Conservation (phyloP, 805 yeast genomes). For the Isabelozyma pseudorhagii region DNA sequence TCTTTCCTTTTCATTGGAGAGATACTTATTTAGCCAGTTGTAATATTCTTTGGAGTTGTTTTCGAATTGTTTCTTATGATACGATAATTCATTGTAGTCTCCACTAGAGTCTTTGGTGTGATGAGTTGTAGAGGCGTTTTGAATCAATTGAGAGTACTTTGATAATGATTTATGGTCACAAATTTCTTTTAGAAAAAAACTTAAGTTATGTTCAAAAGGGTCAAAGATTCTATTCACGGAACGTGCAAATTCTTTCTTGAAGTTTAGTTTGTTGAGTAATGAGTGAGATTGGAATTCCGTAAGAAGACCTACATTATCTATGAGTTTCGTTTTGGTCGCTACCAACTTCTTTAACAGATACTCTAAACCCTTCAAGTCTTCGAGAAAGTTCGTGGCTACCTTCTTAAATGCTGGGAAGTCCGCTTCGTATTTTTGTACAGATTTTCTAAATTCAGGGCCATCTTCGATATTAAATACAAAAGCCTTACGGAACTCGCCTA, state of each 20-base stretch:
- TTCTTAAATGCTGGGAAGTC: slow-evolving; percentile 25
- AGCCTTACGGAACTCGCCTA: slow-evolving; percentile 21
- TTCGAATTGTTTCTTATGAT: slow-evolving; percentile 33
- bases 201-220: slow-evolving; percentile 29
- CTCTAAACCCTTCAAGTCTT: slow-evolving; percentile 31
- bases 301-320: slow-evolving; percentile 20
- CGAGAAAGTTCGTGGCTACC: slow-evolving; percentile 19
- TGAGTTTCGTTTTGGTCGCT: slow-evolving; percentile 13
- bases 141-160: slow-evolving; percentile 19
- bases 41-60: slow-evolving; percentile 40
- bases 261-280: slow-evolving; percentile 18
- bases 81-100: slow-evolving; percentile 19
- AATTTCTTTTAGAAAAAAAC: slow-evolving; percentile 23
- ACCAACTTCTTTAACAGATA: slow-evolving; percentile 16
- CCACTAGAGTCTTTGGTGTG: slow-evolving; percentile 10
- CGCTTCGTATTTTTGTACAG: slow-evolving; percentile 28
- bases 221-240: slow-evolving; percentile 24
- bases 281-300: slow-evolving; percentile 21
- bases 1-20: slow-evolving; percentile 42
- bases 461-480: slow-evolving; percentile 37
- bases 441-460: slow-evolving; percentile 41
- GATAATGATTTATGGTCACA: slow-evolving; percentile 24
- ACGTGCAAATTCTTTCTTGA: slow-evolving; percentile 21
- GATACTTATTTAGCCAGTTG: slow-evolving; percentile 41
- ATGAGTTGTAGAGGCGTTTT: slow-evolving; percentile 2